Conservation (phyloP, 305 asterid genomes). For the Solanum aculeatissimum region DNA sequence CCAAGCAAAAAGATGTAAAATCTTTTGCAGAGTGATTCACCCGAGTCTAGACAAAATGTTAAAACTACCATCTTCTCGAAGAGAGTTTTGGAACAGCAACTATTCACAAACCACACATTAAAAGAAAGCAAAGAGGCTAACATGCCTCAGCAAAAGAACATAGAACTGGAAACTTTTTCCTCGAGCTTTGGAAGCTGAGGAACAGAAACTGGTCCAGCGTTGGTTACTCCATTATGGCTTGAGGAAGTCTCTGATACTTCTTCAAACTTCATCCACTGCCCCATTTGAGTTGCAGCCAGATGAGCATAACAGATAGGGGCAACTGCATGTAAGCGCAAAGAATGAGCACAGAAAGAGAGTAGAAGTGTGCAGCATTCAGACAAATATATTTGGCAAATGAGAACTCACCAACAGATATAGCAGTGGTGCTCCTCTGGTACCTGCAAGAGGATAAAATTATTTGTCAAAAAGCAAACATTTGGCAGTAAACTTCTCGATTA, state of each 20-base stretch:
- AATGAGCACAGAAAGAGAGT: background rate
- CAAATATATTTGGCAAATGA: too few species aligned
- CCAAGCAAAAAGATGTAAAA: background rate
- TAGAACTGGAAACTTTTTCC: conserved; percentile 57
- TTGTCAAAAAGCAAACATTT: background rate
- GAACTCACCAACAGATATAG: conserved; percentile 74
- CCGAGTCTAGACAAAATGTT: background rate
- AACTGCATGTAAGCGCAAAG: conserved; percentile 28
- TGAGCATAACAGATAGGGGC: conserved; percentile 94
- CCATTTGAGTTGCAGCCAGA: conserved; percentile 87
- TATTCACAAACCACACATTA: background rate
- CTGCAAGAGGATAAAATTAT: conserved; percentile 23
- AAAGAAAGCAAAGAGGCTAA: background rate
- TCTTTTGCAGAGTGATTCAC: background rate
- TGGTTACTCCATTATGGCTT: conserved; percentile 54
- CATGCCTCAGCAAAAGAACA: conserved; percentile 60
- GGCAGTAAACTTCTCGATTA: background rate
- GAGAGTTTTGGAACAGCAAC: background rate
- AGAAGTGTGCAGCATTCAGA: background rate
- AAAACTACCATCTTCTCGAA: background rate
- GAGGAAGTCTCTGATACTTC: conserved; percentile 86
- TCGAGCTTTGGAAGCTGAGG: conserved; percentile 62
- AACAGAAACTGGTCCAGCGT: conserved; percentile 53
- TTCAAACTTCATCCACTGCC: conserved; percentile 89
- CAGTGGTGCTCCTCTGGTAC: conserved; percentile 94